Evolutionary conservation across 257 asterid genomes (phyloP).

Genomic region (Solanum virginianum): DNA sequence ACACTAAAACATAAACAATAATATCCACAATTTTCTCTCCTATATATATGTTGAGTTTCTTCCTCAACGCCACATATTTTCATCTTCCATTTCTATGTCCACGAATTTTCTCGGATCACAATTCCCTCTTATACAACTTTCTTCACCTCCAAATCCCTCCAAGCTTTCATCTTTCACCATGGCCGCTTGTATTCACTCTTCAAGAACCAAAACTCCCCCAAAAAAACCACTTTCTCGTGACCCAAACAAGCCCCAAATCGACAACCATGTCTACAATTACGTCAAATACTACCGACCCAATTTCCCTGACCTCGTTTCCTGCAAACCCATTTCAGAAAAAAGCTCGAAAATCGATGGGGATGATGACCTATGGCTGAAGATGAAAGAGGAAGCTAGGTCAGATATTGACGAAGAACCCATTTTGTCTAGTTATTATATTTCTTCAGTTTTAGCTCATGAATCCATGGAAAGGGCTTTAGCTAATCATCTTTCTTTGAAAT

Average conservation of each 20-base stretch:
- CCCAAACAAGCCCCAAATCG: constrained; percentile 16
- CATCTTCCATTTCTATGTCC: constrained; percentile 23
- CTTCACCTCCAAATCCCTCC: not conserved
- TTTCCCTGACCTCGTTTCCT: constrained; percentile 24
- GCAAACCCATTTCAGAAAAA: constrained; percentile 19
- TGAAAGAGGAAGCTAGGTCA: constrained; percentile 60
- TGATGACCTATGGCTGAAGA: constrained; percentile 42
- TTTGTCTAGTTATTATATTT: constrained; percentile 37
- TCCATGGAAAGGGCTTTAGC: constrained; percentile 60
- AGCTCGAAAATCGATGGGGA: not conserved
- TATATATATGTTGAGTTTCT: constrained; percentile 4
- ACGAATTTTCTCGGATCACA: constrained; percentile 24
- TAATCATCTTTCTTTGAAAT: constrained; percentile 47
- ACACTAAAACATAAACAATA: not conserved
- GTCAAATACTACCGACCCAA: constrained; percentile 30
- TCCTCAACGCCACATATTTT: not conserved
- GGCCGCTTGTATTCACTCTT: constrained; percentile 56
- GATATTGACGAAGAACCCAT: constrained; percentile 67
- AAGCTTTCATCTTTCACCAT: constrained; percentile 18
- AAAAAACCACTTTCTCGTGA: constrained; percentile 3
- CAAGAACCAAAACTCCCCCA: constrained; percentile 36
- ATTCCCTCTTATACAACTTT: not conserved
- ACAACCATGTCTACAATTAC: constrained; percentile 24
- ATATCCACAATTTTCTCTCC: not conserved
- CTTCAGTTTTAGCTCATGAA: constrained; percentile 45